These are phyloP conservation scores for Metrosideros polymorpha DNA, from an alignment of 441 rosid genomes.

Conservation along the genomic window DNA sequence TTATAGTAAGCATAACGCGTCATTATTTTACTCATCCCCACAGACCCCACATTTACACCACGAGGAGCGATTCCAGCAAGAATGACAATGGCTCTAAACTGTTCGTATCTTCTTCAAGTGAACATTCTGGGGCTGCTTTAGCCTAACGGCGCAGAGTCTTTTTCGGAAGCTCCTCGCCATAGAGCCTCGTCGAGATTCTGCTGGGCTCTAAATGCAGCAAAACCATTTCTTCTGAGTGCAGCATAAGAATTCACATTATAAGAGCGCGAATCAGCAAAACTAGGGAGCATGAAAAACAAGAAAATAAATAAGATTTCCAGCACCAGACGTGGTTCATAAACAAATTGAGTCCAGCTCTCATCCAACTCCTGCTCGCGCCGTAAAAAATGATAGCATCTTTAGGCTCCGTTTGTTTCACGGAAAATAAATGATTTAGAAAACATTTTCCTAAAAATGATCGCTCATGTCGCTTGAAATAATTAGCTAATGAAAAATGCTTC, in stretches of 20 bases:
- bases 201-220: conserved; percentile 6
- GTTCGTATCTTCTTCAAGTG: neutral
- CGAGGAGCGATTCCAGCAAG: neutral
- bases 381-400: neutral
- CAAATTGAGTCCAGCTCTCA: neutral
- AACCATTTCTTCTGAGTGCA: conserved; percentile 6
- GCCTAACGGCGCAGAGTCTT: neutral
- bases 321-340: neutral
- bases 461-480: too few relatives aligned
- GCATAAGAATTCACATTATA: neutral
- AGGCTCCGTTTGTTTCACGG: too few relatives aligned
- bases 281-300: neutral
- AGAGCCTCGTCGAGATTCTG: neutral
- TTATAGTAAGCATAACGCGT: neutral
- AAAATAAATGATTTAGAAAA: too few relatives aligned
- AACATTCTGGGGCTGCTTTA: neutral
- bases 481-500: too few relatives aligned
- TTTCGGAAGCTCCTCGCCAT: neutral
- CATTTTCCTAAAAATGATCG: too few relatives aligned
- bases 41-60: neutral
- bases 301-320: neutral
- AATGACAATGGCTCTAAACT: neutral
- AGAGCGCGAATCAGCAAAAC: neutral
- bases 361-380: neutral
- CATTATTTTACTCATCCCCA: neutral